These are phyloP conservation scores for Rhizopus arrhizus DNA, from an alignment of 371 early-diverging fungal species.

Conservation along the genomic window DNA sequence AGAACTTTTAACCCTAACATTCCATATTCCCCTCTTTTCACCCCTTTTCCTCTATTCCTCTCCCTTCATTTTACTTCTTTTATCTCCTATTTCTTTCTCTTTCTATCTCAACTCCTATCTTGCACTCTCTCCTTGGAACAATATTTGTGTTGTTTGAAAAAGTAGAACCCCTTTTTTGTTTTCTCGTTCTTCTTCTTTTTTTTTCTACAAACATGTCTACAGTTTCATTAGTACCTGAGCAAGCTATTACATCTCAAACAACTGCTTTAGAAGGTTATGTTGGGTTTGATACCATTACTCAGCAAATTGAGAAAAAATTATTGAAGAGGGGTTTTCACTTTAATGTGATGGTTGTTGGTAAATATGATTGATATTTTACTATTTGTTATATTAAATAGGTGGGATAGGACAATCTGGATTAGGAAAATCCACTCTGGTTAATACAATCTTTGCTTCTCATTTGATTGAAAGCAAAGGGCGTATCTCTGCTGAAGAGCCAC, in stretches of 20 bases:
- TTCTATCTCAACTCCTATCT: too few relatives aligned
- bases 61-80: too few relatives aligned
- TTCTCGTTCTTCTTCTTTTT: neutral
- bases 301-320: slow-evolving; percentile 91
- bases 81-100: too few relatives aligned
- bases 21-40: too few relatives aligned
- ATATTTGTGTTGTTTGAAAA: too few relatives aligned
- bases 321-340: slow-evolving; percentile 93
- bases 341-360: slow-evolving; percentile 94
- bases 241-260: neutral
- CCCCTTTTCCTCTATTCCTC: too few relatives aligned
- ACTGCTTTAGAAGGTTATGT: slow-evolving; percentile 72
- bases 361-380: slow-evolving; percentile 4
- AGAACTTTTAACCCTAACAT: too few relatives aligned
- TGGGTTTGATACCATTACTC: slow-evolving; percentile 93
- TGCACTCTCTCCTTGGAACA: too few relatives aligned
- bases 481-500: slow-evolving; percentile 70
- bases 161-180: neutral
- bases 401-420: slow-evolving; percentile 91
- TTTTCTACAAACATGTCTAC: slow-evolving; percentile 1
- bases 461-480: slow-evolving; percentile 85
- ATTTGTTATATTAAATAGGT: neutral
- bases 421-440: slow-evolving; percentile 98
- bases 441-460: slow-evolving; percentile 90
- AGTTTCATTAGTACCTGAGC: slow-evolving; percentile 1